Conservation (phyloP, 768 basidiomycete species). For the Auriscalpium microsporum region DNA sequence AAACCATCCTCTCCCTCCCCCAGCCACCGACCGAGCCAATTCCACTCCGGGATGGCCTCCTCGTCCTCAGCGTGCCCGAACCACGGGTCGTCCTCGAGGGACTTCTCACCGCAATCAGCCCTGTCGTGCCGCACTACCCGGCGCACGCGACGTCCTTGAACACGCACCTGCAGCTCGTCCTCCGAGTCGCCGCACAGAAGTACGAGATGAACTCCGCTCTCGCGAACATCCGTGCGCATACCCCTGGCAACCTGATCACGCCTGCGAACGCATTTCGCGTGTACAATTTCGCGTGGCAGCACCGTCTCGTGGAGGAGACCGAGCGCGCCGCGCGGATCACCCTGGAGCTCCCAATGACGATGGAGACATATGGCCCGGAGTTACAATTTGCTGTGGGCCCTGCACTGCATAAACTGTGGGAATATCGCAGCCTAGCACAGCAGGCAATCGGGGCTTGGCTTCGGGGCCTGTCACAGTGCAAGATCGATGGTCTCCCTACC, state of each 20-base stretch:
- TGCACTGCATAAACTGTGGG: background rate
- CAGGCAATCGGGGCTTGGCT: background rate
- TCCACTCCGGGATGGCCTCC: background rate
- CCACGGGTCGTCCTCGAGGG: background rate
- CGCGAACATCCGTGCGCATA: background rate
- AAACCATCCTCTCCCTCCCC: slow-evolving; percentile 2
- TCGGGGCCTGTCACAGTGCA: no score
- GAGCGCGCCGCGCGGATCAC: background rate
- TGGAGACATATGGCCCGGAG: background rate
- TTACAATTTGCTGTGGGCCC: background rate
- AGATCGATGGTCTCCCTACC: no score
- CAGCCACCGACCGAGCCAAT: background rate
- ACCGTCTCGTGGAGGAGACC: background rate
- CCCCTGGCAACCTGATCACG: slow-evolving; percentile 25
- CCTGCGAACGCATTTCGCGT: background rate
- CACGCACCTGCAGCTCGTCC: background rate
- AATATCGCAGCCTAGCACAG: background rate
- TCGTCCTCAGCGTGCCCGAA: slow-evolving; percentile 1
- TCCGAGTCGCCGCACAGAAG: background rate
- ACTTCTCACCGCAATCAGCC: background rate
- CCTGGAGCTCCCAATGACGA: background rate
- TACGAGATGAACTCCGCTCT: background rate
- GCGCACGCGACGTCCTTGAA: background rate
- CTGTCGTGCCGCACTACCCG: background rate
- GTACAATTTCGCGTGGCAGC: background rate